Base-by-base conservation (phyloP, 2,329 filamentous ascomycete genomes). In the Pseudocercospora vitis region DNA sequence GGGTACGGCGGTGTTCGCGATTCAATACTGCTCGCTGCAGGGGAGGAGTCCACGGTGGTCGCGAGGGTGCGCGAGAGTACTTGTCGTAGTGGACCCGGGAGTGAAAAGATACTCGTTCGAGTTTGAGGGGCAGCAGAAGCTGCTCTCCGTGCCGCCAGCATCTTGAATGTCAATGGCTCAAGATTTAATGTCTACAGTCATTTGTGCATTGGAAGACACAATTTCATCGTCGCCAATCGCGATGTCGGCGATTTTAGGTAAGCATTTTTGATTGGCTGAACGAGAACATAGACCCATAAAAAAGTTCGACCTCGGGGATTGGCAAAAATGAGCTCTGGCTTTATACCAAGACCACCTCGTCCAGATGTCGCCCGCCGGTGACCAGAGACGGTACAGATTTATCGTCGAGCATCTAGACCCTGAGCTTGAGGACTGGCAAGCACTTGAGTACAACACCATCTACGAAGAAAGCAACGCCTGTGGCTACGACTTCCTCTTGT, bases 341-440 rank as follows among this genome's bases (percentile, higher is more conserved):
- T 9, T 11, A 39, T 14, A 39, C 35, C 11, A 39, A 9, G 6
- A 39, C 5, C 12, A 7, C 11, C 18, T 4, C 11, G 19, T 16
- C 37, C 11, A 40, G 19, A 56, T 56, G 56, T 23, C 47, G 5
- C 28, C 46, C 19, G 24, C 46, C 7, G 49, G 44, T 2, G 39
- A 51, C 8, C 37, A 51, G 31, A 49, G 35, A 29, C 62, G 58
- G 29, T 60, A 91, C 73, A 91, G 85, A 37, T 96, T 94, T 74
- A 88, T 97, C 66, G 91, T 97, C 65, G 92, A 97, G 78, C 92
- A 99, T 74, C 85, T 99, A 61, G 94, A 99, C 75, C 86, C 89
- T 33, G 94, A 99, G 73, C 81, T 99, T 24, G 94, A 95, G 28
- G 82, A 84, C 33, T 99, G 94, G 94, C 97, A 94, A 19, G 85